These are phyloP conservation scores for Fraxinus nigra DNA, from an alignment of 305 asterid genomes.

Conservation along the genomic window DNA sequence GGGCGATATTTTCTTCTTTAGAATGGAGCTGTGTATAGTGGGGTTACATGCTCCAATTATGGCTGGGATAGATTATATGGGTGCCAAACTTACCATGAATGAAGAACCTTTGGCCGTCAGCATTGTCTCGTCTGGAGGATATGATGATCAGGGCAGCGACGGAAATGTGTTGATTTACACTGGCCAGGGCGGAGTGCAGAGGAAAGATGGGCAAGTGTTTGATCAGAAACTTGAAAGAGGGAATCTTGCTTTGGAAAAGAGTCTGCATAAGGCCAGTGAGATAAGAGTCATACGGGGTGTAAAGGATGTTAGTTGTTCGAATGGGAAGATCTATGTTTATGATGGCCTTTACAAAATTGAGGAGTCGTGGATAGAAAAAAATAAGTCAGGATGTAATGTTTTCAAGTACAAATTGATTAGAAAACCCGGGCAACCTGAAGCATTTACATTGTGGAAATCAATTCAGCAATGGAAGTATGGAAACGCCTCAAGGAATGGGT, in stretches of 20 bases:
- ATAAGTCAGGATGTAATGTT: constrained; percentile 64
- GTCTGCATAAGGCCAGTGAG: constrained; percentile 71
- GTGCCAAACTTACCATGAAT: constrained; percentile 37
- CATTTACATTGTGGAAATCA: constrained; percentile 72
- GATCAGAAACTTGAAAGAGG: constrained; percentile 94
- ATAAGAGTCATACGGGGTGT: constrained; percentile 82
- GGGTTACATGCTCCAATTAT: constrained; percentile 56
- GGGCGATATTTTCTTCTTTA: constrained; percentile 49
- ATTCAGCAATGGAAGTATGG: constrained; percentile 85
- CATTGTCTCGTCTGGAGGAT: constrained; percentile 55
- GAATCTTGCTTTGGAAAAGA: constrained; percentile 84
- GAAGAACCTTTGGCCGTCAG: constrained; percentile 55
- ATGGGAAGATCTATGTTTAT: constrained; percentile 69
- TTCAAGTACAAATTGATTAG: constrained; percentile 77
- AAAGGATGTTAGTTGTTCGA: constrained; percentile 38
- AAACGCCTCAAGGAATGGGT: constrained; percentile 42
- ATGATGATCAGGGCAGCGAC: constrained; percentile 52
- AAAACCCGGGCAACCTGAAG: constrained; percentile 73
- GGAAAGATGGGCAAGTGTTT: constrained; percentile 59
- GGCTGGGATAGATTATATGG: constrained; percentile 57
- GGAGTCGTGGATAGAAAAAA: constrained; percentile 78
- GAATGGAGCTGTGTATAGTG: constrained; percentile 52
- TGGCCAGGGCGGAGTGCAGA: constrained; percentile 77
- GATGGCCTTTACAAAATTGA: constrained; percentile 80
- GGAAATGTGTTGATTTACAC: constrained; percentile 56